phyloP scores from a whole-genome alignment of 2,329 filamentous ascomycete species.

The Aureobasidium sp. region DNA sequence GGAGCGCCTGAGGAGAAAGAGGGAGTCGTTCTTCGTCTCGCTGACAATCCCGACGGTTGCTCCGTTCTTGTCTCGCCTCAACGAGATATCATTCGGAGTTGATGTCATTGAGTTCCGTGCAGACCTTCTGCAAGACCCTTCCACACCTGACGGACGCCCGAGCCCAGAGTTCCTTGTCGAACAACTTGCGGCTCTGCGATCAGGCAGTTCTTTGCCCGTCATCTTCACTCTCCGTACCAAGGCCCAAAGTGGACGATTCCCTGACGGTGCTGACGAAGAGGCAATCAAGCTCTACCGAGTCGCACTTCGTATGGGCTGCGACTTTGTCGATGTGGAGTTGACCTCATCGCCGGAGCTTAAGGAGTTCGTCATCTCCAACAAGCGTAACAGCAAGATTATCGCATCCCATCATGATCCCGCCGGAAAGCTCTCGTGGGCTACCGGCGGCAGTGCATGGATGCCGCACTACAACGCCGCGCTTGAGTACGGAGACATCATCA shows the following conservation, averaged over 20 bases:
- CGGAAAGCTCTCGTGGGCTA: constrained; percentile 73
- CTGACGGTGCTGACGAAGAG: constrained; percentile 57
- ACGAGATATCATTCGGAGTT: constrained; percentile 67
- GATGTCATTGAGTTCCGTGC: constrained; percentile 94
- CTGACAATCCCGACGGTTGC: constrained; percentile 71
- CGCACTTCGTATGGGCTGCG: constrained; percentile 73
- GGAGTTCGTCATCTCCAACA: constrained; percentile 39
- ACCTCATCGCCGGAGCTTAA: constrained; percentile 72
- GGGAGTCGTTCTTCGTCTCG: constrained; percentile 84
- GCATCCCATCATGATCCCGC: constrained; percentile 89
- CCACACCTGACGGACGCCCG: constrained; percentile 47
- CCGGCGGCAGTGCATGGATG: constrained; percentile 64
- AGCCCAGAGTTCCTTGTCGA: constrained; percentile 67
- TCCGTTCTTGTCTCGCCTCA: constrained; percentile 54
- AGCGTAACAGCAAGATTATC: constrained; percentile 73
- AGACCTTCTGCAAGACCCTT: constrained; percentile 71
- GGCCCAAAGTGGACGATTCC: constrained; percentile 80
- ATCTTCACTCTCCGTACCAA: constrained; percentile 87
- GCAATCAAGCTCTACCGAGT: constrained; percentile 66
- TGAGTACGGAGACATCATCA: constrained; percentile 86
- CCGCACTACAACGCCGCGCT: constrained; percentile 81
- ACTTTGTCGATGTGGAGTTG: constrained; percentile 91
- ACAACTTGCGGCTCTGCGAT: constrained; percentile 72
- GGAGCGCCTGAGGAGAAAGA: constrained; percentile 51
- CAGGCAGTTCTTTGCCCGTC: constrained; percentile 63